Conservation (phyloP, 768 basidiomycete species). For the Mycena capillaripes region DNA sequence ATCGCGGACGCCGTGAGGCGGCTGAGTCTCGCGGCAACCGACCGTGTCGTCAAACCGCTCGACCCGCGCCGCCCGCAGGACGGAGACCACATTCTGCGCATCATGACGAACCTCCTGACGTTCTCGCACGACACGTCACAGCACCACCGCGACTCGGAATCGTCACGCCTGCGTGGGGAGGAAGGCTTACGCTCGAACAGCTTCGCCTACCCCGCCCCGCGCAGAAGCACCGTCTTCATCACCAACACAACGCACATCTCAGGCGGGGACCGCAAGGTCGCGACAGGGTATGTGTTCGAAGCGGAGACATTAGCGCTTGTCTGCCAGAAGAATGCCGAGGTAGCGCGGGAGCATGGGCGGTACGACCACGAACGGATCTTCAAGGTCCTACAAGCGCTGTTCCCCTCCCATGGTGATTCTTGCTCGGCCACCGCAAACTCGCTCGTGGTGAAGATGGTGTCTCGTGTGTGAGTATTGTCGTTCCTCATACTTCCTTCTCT, state of each 20-base stretch:
- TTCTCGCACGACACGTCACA: conserved; percentile 62
- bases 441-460: conserved; percentile 56
- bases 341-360: conserved; percentile 72
- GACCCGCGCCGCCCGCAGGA: conserved; percentile 62
- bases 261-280: conserved; percentile 68
- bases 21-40: conserved; percentile 72
- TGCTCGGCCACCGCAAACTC: conserved; percentile 43
- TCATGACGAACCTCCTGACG: conserved; percentile 84
- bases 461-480: conserved; percentile 61
- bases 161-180: conserved; percentile 56
- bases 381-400: conserved; percentile 64
- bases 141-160: conserved; percentile 53
- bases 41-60: conserved; percentile 57
- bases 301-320: conserved; percentile 57
- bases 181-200: conserved; percentile 51
- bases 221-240: conserved; percentile 73
- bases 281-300: conserved; percentile 72
- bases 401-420: conserved; percentile 46
- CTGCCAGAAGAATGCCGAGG: conserved; percentile 71
- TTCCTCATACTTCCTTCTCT: conserved; percentile 14
- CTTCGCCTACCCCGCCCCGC: conserved; percentile 56
- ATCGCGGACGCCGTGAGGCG: conserved; percentile 82
- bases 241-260: conserved; percentile 65
- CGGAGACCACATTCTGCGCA: conserved; percentile 73
- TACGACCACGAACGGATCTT: conserved; percentile 82